Conservation (phyloP, 257 asterid genomes). For the Penstemon newberryi region DNA sequence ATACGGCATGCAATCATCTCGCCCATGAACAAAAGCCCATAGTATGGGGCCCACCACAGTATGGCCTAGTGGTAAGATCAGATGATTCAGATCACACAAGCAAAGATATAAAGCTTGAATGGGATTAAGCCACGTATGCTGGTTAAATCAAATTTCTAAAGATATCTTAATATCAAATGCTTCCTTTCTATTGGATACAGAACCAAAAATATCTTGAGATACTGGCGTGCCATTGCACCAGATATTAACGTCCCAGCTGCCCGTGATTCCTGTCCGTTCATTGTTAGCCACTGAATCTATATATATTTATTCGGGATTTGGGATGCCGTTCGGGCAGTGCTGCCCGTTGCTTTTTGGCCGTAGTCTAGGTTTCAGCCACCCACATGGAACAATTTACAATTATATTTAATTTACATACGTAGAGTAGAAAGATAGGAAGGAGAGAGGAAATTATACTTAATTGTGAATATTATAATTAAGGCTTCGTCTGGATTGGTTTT, state of each 20-base stretch:
- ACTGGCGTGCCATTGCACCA: slow-evolving; percentile 22
- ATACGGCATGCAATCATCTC: not conserved
- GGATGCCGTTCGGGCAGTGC: slow-evolving; percentile 22
- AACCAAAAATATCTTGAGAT: slow-evolving; percentile 24
- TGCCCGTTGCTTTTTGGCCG: slow-evolving; percentile 21
- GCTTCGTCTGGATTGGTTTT: no score
- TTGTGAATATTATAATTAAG: no score
- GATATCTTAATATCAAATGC: slow-evolving; percentile 32
- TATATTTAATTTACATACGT: no score
- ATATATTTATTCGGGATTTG: not conserved
- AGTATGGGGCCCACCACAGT: slow-evolving; percentile 24
- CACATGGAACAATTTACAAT: not conserved
- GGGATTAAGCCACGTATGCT: slow-evolving; percentile 50
- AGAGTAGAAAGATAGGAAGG: no score
- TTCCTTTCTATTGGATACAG: slow-evolving; percentile 33
- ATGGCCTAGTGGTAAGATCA: slow-evolving; percentile 34
- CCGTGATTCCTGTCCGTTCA: slow-evolving; percentile 28
- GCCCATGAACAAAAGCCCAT: slow-evolving; percentile 6
- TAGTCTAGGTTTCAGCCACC: slow-evolving; percentile 14
- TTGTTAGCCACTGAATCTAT: slow-evolving; percentile 24
- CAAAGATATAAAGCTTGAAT: slow-evolving; percentile 39
- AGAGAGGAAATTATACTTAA: no score
- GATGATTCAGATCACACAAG: slow-evolving; percentile 13
- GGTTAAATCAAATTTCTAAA: not conserved
- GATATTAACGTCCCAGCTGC: slow-evolving; percentile 27